These are phyloP conservation scores for Naganishia vaughanmartiniae DNA, from an alignment of 768 basidiomycete species.

Conservation along the genomic window DNA sequence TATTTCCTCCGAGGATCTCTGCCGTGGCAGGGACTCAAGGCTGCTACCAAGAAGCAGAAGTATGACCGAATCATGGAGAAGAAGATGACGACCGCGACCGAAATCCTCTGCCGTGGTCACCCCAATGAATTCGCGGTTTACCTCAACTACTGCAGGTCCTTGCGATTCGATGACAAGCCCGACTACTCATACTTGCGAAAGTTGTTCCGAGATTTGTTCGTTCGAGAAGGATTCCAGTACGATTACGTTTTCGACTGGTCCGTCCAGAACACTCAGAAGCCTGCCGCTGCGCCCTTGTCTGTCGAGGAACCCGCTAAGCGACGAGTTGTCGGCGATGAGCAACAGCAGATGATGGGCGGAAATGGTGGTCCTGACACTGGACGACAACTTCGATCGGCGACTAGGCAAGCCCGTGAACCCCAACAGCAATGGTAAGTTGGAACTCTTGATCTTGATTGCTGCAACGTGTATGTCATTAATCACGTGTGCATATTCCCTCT, in stretches of 20 bases:
- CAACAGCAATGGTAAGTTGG: slow-evolving; percentile 15
- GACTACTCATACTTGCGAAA: slow-evolving; percentile 99
- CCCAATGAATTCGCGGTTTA: slow-evolving; percentile 99
- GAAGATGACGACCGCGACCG: slow-evolving; percentile 90
- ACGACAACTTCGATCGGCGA: slow-evolving; percentile 28
- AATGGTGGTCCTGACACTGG: not conserved
- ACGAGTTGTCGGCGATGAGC: slow-evolving; percentile 13
- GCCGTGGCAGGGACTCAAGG: slow-evolving; percentile 99
- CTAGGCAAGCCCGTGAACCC: slow-evolving; percentile 22
- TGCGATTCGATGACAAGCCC: slow-evolving; percentile 99
- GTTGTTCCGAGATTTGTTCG: slow-evolving; percentile 92
- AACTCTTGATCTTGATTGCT: not conserved
- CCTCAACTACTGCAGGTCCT: slow-evolving; percentile 96
- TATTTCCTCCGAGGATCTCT: slow-evolving; percentile 98
- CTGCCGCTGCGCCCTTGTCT: slow-evolving; percentile 12
- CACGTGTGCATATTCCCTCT: not conserved
- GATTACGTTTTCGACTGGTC: slow-evolving; percentile 99
- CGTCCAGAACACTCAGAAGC: slow-evolving; percentile 39
- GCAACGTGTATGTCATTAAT: not conserved
- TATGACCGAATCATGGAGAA: slow-evolving; percentile 99
- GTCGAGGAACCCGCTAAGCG: slow-evolving; percentile 23
- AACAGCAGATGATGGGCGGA: slow-evolving; percentile 18
- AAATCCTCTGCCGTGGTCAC: slow-evolving; percentile 97
- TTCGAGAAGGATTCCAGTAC: slow-evolving; percentile 96
- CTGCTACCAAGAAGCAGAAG: slow-evolving; percentile 99